These are phyloP conservation scores for Aspergillus diversus DNA, from an alignment of 495 filamentous ascomycete species.

Conservation along the genomic window DNA sequence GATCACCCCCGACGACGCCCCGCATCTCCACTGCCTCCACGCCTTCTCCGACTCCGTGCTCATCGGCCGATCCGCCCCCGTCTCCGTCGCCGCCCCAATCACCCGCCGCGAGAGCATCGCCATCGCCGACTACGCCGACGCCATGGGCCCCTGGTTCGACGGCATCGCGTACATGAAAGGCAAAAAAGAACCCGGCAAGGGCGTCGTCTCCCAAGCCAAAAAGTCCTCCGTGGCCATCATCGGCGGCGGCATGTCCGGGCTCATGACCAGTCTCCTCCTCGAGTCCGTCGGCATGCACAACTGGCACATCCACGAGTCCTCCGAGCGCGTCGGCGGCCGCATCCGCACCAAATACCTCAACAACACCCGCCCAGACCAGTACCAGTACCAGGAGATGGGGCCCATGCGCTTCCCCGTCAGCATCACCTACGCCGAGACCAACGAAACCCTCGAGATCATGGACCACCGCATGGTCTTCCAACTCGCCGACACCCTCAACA, in stretches of 20 bases:
- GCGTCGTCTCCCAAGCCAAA: conserved; percentile 57
- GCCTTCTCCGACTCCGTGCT: conserved; percentile 32
- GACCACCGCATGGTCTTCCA: conserved; percentile 69
- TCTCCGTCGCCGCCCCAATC: conserved; percentile 25
- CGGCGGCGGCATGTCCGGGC: conserved; percentile 69
- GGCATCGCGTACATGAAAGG: conserved; percentile 64
- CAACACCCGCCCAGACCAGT: conserved; percentile 57
- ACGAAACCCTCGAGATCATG: conserved; percentile 57
- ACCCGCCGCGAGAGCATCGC: conserved; percentile 34
- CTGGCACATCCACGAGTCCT: conserved; percentile 59
- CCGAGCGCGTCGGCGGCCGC: conserved; percentile 56
- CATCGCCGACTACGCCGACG: conserved; percentile 49
- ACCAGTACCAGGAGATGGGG: conserved; percentile 78
- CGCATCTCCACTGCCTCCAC: conserved; percentile 36
- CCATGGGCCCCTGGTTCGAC: conserved; percentile 70
- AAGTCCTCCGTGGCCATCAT: conserved; percentile 57
- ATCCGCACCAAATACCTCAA: conserved; percentile 67
- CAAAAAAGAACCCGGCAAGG: conserved; percentile 49
- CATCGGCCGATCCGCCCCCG: conserved; percentile 32
- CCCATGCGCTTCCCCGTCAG: conserved; percentile 66
- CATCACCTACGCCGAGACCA: conserved; percentile 52
- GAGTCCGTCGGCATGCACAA: conserved; percentile 57
- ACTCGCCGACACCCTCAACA: conserved; percentile 60
- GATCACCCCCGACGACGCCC: conserved; percentile 36
- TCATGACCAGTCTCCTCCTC: conserved; percentile 59